Percentiles rank a stretch among this genome's conserved stretches.
Evolutionary conservation across 345 rosid genomes (phyloP).

Genomic region (Bruguiera sexangula): DNA sequence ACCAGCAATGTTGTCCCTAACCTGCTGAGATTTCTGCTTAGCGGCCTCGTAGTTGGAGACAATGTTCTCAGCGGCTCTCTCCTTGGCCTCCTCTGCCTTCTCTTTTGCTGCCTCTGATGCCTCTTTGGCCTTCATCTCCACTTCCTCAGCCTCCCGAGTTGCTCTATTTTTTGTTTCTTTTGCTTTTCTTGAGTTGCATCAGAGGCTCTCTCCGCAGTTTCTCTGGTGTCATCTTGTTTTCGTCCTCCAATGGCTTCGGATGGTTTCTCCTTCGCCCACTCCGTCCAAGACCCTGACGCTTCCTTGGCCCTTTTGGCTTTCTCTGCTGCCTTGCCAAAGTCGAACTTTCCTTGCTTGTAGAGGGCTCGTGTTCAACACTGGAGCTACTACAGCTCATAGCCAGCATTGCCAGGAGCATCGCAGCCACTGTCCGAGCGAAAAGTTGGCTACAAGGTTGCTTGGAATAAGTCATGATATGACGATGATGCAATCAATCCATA

Average conservation of each 20-base stretch:
- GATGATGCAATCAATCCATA: no score
- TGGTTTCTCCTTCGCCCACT: slow-evolving; percentile 56
- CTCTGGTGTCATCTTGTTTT: slow-evolving; percentile 29
- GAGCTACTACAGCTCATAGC: slow-evolving; percentile 13
- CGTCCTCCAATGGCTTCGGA: slow-evolving; percentile 34
- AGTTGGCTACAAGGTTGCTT: slow-evolving; percentile 13
- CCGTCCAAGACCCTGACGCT: slow-evolving; percentile 46
- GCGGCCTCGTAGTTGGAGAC: slow-evolving; percentile 26
- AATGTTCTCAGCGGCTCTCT: slow-evolving; percentile 1
- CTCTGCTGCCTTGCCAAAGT: slow-evolving; percentile 11
- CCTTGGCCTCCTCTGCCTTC: slow-evolving; percentile 12
- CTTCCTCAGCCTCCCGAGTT: slow-evolving; percentile 17
- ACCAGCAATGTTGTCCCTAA: slow-evolving; percentile 3
- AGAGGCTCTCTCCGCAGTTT: slow-evolving; percentile 24
- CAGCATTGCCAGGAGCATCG: slow-evolving; percentile 8
- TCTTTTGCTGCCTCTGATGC: slow-evolving; percentile 27
- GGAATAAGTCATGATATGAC: slow-evolving; percentile 20
- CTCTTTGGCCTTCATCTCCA: slow-evolving; percentile 9
- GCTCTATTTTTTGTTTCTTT: slow-evolving; percentile 26
- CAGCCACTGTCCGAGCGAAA: slow-evolving; percentile 1
- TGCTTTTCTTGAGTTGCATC: slow-evolving; percentile 15
- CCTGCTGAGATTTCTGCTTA: slow-evolving; percentile 21
- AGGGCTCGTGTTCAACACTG: slow-evolving; percentile 23
- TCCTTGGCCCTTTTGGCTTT: slow-evolving; percentile 22
- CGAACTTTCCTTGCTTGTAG: slow-evolving; percentile 14